Conservation (phyloP, 257 asterid genomes). For the Marsdenia floribunda region DNA sequence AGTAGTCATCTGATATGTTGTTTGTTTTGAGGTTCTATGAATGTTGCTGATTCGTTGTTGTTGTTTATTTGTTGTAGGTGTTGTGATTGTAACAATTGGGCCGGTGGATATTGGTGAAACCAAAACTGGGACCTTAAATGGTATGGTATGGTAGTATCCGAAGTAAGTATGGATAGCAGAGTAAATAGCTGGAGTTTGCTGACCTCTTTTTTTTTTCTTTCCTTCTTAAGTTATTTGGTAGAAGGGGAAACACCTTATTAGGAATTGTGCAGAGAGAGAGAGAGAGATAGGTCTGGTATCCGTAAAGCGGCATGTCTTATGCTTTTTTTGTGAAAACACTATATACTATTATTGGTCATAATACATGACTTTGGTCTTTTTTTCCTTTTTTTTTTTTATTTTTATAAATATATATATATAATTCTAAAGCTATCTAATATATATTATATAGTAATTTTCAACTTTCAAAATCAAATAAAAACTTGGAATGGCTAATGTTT, state of each 20-base stretch:
- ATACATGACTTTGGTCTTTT: neutral
- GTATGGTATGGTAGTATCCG: neutral
- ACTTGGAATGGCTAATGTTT: too few relatives aligned
- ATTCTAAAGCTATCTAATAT: too few relatives aligned
- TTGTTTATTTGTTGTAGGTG: slow-evolving; percentile 13
- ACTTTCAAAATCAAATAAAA: too few relatives aligned
- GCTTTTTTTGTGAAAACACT: neutral
- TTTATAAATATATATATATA: too few relatives aligned
- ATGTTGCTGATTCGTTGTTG: neutral
- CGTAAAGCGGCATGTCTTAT: slow-evolving; percentile 17
- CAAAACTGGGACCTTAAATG: neutral
- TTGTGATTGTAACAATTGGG: slow-evolving; percentile 22
- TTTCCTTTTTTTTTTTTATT: too few relatives aligned
- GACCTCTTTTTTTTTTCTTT: neutral
- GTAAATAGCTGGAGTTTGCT: slow-evolving; percentile 15
- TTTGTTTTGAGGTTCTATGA: too few relatives aligned
- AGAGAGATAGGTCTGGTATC: slow-evolving; percentile 8
- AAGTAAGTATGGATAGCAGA: neutral
- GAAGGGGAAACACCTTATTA: slow-evolving; percentile 8
- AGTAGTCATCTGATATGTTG: too few relatives aligned
- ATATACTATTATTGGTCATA: slow-evolving; percentile 9
- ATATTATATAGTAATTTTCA: too few relatives aligned
- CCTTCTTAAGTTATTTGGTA: too few relatives aligned
- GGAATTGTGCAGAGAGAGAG: slow-evolving; percentile 19
- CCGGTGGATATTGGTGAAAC: slow-evolving; percentile 24